These are phyloP conservation scores for Hanseniaspora gamundiae DNA, from an alignment of 1,139 yeast genomes.

Conservation along the genomic window DNA sequence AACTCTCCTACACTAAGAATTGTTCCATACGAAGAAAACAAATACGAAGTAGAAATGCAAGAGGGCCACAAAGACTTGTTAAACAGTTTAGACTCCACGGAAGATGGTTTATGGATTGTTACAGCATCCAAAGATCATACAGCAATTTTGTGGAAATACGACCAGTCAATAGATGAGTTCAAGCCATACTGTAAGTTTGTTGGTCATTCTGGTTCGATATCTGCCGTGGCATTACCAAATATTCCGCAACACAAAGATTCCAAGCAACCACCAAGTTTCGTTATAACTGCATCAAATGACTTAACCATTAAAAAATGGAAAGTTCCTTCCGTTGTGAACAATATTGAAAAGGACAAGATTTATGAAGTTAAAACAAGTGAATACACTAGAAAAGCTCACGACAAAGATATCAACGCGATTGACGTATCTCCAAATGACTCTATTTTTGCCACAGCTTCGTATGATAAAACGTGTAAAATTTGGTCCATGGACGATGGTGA, in stretches of 20 bases:
- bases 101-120: conserved; percentile 79
- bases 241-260: conserved; percentile 28
- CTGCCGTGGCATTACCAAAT: conserved; percentile 69
- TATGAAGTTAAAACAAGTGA: conserved; percentile 41
- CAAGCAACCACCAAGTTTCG: conserved; percentile 45
- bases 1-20: conserved; percentile 86
- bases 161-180: conserved; percentile 32
- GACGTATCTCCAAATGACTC: conserved; percentile 86
- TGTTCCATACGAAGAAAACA: conserved; percentile 34
- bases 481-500: conserved; percentile 84
- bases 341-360: conserved; percentile 14
- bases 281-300: conserved; percentile 81
- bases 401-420: conserved; percentile 82
- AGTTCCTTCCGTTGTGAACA: conserved; percentile 32
- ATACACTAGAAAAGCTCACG: conserved; percentile 92
- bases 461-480: conserved; percentile 79
- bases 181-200: conserved; percentile 47
- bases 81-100: conserved; percentile 63
- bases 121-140: conserved; percentile 89
- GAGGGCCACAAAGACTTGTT: conserved; percentile 82
- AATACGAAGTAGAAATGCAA: conserved; percentile 45
- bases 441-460: conserved; percentile 87
- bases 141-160: conserved; percentile 70
- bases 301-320: conserved; percentile 86
- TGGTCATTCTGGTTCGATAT: conserved; percentile 83